Percentiles rank a stretch among this genome's conserved stretches.
phyloP scores from a whole-genome alignment of 1,284 basidiomycete genomes.

The Papiliotrema fonsecae region DNA sequence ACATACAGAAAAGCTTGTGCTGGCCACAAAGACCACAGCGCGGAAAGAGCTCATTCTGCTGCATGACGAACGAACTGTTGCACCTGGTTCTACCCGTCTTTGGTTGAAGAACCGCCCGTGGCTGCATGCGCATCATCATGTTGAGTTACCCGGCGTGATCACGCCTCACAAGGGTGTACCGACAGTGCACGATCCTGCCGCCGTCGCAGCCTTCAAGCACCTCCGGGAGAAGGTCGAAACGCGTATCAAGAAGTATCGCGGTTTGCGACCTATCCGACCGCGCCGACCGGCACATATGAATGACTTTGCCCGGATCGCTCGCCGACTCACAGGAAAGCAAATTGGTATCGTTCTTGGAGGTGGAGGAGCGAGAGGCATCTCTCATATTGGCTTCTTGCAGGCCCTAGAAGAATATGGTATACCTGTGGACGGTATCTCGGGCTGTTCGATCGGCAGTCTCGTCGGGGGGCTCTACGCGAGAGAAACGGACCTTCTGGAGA shows the following conservation, averaged over 20 bases:
- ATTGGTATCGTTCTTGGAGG: constrained; percentile 94
- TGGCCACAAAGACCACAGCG: constrained; percentile 93
- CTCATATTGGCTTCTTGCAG: constrained; percentile 83
- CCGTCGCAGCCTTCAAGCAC: constrained; percentile 68
- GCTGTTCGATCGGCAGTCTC: constrained; percentile 84
- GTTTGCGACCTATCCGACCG: constrained; percentile 64
- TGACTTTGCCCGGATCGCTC: constrained; percentile 88
- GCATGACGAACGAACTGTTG: constrained; percentile 84
- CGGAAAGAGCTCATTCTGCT: constrained; percentile 92
- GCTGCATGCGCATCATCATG: constrained; percentile 54
- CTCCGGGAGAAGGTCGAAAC: constrained; percentile 86
- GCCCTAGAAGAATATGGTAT: constrained; percentile 88
- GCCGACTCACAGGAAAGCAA: constrained; percentile 85
- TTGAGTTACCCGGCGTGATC: constrained; percentile 52
- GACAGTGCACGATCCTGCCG: constrained; percentile 73
- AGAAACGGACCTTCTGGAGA: constrained; percentile 85
- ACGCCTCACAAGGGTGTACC: constrained; percentile 56
- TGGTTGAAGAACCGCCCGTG: constrained; percentile 95
- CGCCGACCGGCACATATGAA: constrained; percentile 73
- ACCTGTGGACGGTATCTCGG: constrained; percentile 86
- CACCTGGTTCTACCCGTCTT: constrained; percentile 86
- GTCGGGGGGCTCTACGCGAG: constrained; percentile 95
- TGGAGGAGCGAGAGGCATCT: constrained; percentile 90
- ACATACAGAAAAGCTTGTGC: constrained; percentile 64
- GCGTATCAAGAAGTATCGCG: constrained; percentile 79